These are phyloP conservation scores for Corylus americana DNA, from an alignment of 306 rosid species.

Conservation along the genomic window DNA sequence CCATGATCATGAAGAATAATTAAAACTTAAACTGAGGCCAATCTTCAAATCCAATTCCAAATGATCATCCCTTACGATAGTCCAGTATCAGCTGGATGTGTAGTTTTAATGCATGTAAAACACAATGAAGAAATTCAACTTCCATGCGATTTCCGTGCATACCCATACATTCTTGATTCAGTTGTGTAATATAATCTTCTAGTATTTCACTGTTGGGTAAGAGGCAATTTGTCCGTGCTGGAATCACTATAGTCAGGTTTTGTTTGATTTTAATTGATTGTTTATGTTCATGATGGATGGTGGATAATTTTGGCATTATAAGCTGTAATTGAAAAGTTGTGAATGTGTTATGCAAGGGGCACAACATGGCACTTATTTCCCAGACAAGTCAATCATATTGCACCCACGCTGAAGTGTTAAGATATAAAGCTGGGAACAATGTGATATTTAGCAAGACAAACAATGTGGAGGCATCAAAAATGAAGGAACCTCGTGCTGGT, in stretches of 20 bases:
- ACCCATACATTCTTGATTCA: conserved; percentile 5
- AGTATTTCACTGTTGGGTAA: background rate
- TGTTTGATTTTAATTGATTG: background rate
- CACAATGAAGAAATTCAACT: background rate
- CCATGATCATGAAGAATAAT: background rate
- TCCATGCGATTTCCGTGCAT: background rate
- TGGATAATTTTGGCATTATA: background rate
- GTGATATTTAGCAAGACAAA: conserved; percentile 25
- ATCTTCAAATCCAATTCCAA: background rate
- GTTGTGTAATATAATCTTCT: background rate
- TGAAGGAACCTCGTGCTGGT: conserved; percentile 44
- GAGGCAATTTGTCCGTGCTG: background rate
- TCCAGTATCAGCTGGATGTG: background rate
- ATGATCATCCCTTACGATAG: background rate
- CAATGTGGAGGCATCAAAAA: conserved; percentile 35
- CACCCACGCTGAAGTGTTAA: conserved; percentile 31
- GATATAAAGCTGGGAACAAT: conserved; percentile 32
- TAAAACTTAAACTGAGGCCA: background rate
- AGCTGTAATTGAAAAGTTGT: conserved; percentile 2
- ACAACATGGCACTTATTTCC: conserved; percentile 58
- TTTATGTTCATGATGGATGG: background rate
- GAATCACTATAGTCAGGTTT: background rate
- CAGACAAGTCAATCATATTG: conserved; percentile 38
- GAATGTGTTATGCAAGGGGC: conserved; percentile 18
- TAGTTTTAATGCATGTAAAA: background rate